Percentiles rank a stretch among this genome's conserved stretches.
Evolutionary conservation across 2,329 filamentous ascomycete genomes (phyloP).

Genomic region (Penicillium sp.): DNA sequence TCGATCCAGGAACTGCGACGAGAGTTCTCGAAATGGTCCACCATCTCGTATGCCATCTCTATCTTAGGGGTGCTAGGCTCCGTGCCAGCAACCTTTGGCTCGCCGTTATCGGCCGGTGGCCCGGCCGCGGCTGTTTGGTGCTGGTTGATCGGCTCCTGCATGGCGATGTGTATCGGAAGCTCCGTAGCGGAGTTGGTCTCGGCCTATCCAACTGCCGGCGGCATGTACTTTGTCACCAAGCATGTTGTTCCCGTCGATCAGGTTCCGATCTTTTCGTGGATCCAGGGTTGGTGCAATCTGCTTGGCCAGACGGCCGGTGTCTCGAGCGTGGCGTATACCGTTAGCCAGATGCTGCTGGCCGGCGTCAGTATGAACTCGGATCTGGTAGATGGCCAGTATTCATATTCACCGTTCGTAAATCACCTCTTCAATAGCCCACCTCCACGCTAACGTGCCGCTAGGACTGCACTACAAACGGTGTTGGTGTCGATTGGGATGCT

Average conservation of each 20-base stretch:
- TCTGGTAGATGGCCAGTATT: constrained; percentile 50
- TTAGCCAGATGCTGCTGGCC: constrained; percentile 64
- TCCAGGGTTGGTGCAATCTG: constrained; percentile 67
- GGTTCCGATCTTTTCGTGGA: constrained; percentile 63
- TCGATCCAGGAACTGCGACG: constrained; percentile 55
- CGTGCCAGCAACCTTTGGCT: constrained; percentile 62
- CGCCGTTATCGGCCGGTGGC: constrained; percentile 58
- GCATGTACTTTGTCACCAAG: constrained; percentile 68
- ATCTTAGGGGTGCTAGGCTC: constrained; percentile 65
- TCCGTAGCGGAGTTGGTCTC: constrained; percentile 66
- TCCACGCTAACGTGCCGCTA: constrained; percentile 28
- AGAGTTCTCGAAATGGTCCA: constrained; percentile 67
- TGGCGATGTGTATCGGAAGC: constrained; percentile 64
- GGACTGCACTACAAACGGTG: constrained; percentile 59
- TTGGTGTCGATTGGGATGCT: constrained; percentile 57
- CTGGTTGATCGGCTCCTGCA: constrained; percentile 62
- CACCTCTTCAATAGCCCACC: background rate
- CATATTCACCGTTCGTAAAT: constrained; percentile 55
- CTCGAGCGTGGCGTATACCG: constrained; percentile 61
- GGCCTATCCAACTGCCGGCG: constrained; percentile 65
- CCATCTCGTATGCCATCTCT: constrained; percentile 64
- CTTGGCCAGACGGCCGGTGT: constrained; percentile 64
- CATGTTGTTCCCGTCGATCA: constrained; percentile 61
- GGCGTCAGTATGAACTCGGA: constrained; percentile 61
- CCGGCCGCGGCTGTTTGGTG: constrained; percentile 65